A percentile compares a stretch with the other conserved stretches of the same genome.
Evolutionary conservation across 2,329 filamentous ascomycete genomes (phyloP).

Genomic region (Metarhizium rileyi): DNA sequence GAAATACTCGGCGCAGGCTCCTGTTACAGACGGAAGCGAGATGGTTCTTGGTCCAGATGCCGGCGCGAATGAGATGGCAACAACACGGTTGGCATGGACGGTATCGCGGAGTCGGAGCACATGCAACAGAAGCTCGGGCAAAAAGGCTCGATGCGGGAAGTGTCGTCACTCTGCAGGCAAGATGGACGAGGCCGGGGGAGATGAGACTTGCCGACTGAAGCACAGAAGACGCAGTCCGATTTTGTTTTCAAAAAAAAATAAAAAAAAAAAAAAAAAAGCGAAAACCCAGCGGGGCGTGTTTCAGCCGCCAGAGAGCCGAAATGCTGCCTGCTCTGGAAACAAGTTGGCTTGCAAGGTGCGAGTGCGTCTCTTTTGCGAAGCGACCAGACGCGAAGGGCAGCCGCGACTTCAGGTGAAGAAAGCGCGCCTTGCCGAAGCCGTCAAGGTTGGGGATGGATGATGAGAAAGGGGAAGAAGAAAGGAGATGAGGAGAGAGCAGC

Average conservation of each 20-base stretch:
- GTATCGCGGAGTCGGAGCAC: background rate
- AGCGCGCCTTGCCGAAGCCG: background rate
- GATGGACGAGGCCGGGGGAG: background rate
- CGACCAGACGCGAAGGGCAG: background rate
- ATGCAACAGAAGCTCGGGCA: background rate
- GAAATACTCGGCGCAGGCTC: background rate
- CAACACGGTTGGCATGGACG: background rate
- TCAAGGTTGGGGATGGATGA: background rate
- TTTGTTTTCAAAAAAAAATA: background rate
- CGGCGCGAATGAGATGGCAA: background rate
- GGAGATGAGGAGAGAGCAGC: background rate
- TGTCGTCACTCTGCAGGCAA: background rate
- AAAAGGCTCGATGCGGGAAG: background rate
- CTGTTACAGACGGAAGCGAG: background rate
- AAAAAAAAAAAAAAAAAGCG: background rate
- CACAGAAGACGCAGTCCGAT: background rate
- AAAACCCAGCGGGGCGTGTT: slow-evolving; percentile 1
- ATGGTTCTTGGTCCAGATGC: background rate
- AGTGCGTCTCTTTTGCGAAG: slow-evolving; percentile 2
- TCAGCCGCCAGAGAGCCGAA: background rate
- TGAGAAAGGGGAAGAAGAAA: background rate
- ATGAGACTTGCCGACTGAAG: background rate
- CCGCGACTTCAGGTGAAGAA: background rate
- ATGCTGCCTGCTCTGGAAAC: background rate
- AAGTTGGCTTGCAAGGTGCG: background rate